These are phyloP conservation scores for Colletotrichum endophyticum DNA, from an alignment of 2,329 filamentous ascomycete species.

Conservation along the genomic window DNA sequence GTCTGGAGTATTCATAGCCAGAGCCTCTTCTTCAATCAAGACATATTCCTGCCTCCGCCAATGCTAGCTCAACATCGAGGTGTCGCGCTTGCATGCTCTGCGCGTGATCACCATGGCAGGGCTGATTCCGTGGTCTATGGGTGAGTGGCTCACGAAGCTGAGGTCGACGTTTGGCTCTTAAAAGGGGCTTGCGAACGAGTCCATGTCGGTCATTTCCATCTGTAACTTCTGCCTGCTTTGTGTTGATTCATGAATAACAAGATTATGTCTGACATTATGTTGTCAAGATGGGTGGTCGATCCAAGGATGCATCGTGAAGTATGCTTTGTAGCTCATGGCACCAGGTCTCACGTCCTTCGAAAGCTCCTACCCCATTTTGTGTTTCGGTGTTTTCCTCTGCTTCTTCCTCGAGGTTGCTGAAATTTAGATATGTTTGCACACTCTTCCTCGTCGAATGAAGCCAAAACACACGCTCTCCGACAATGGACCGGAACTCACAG, in stretches of 20 bases:
- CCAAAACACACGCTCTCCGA: not conserved
- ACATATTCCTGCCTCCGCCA: no score
- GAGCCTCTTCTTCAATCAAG: no score
- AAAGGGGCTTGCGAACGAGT: not conserved
- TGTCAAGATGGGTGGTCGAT: no score
- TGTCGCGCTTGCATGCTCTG: no score
- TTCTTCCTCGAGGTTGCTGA: no score
- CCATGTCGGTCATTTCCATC: not conserved
- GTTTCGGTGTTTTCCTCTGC: not conserved
- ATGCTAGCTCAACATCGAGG: no score
- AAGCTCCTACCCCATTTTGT: not conserved
- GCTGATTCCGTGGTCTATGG: no score
- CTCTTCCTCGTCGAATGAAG: not conserved
- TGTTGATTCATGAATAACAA: not conserved
- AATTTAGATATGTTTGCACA: not conserved
- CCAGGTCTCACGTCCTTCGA: not conserved
- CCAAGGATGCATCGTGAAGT: not conserved
- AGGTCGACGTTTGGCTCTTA: not conserved
- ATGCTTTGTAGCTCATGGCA: not conserved
- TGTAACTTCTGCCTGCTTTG: not conserved
- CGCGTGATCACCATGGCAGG: no score
- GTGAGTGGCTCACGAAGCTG: not conserved
- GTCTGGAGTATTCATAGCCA: not conserved
- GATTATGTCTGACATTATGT: not conserved
- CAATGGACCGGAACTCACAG: rapidly evolving